Evolutionary conservation across 2,329 filamentous ascomycete species (phyloP), one percentile per base, ranked within the genome.

Genomic region (Hypomyces rosellus): DNA sequence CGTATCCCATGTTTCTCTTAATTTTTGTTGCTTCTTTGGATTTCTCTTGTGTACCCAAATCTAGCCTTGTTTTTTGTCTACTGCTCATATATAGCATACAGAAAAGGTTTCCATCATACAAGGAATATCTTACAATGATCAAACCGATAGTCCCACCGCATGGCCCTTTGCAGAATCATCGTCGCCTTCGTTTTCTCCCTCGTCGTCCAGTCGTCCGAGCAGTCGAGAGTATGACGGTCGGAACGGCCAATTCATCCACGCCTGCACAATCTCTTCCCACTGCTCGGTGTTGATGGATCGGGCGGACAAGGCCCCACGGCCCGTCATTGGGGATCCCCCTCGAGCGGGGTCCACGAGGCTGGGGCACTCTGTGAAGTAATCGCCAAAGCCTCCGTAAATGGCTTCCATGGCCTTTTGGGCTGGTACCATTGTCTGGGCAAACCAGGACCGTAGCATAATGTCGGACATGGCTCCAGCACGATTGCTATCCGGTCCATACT

Each of bases 211-310:
- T 22, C 75, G 68, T 5, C 67, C 66, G n/a, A 81, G 65, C 47
- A 82, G 64, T 52, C 78, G 69, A 5, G 63, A 41, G 54, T 76
- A 77, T 2, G 61, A 57, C 1, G 81, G 82, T 3, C 68, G 65
- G 56, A 86, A 87, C 0, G 84, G 84, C 85, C 85, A 89, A 46
- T 75, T 68, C 64, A 80, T 72, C 74, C 81, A 88, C 0, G 76
- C 75, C 55, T 78, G 71, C 4, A 82, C 54, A 14, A 88, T 66
- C 53, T 85, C 79, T 15, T 72, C 62, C 63, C 82, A 72, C 70
- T 86, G 82, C 13, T 62, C 59, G 56, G 71, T 63, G 40, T 76
- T 81, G 51, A 88, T 56, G 22, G 66, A 62, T 4, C 82, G 66
- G 5, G 75, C 68, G 0, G 64, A 62, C 34, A 85, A 47, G 49